phyloP scores from a whole-genome alignment of 2,329 filamentous ascomycete species.

The Fusarium continuum region DNA sequence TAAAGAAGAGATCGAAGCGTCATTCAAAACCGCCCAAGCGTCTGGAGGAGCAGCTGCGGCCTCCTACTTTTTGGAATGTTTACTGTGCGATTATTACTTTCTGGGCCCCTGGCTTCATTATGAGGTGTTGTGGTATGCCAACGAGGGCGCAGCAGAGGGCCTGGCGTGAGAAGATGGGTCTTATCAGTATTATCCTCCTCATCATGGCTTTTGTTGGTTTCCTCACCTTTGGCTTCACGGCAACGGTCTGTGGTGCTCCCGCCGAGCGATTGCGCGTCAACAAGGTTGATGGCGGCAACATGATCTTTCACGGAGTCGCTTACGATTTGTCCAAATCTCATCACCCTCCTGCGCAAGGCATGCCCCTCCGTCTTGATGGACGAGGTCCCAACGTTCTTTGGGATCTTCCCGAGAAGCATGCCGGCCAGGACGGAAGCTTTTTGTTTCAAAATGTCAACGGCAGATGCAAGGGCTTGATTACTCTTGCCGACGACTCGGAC shows the following conservation, averaged over 20 bases:
- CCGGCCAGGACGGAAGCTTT: conserved; percentile 94
- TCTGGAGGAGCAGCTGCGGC: conserved; percentile 72
- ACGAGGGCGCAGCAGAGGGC: conserved; percentile 88
- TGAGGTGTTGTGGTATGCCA: conserved; percentile 86
- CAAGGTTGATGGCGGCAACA: conserved; percentile 80
- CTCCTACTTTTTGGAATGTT: conserved; percentile 91
- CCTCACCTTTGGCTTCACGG: conserved; percentile 95
- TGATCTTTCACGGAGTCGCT: conserved; percentile 95
- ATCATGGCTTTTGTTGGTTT: conserved; percentile 93
- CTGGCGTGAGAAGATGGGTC: conserved; percentile 97
- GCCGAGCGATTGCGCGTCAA: conserved; percentile 81
- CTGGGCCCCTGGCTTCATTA: conserved; percentile 87
- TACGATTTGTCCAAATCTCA: conserved; percentile 82
- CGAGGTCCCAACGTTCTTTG: conserved; percentile 81
- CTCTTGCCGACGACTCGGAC: conserved; percentile 72
- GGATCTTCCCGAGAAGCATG: conserved; percentile 82
- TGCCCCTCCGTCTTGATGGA: conserved; percentile 64
- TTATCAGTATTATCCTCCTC: conserved; percentile 90
- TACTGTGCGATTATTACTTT: conserved; percentile 96
- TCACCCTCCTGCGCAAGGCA: conserved; percentile 83
- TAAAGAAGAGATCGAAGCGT: conserved; percentile 64
- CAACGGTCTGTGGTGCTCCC: conserved; percentile 81
- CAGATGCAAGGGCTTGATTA: conserved; percentile 92
- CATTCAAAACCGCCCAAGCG: conserved; percentile 60
- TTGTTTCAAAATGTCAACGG: conserved; percentile 99